Conservation (phyloP, 352 stramenopile species). For the Phytopythium litorale region DNA sequence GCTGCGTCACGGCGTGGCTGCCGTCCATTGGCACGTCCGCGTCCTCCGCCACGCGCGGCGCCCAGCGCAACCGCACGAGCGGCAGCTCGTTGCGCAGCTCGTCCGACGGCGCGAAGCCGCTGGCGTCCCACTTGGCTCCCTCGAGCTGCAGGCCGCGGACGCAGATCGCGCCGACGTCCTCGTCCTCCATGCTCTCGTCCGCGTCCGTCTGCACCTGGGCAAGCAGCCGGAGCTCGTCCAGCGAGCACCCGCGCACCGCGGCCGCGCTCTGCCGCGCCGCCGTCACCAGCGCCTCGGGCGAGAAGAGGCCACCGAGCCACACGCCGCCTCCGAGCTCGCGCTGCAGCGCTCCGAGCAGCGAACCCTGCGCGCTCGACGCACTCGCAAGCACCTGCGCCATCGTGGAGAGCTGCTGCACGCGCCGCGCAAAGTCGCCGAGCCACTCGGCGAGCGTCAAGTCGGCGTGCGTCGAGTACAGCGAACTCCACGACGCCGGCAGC, state of each 20-base stretch:
- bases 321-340: slow-evolving; percentile 41
- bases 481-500: slow-evolving; percentile 53
- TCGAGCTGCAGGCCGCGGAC: slow-evolving; percentile 81
- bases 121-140: slow-evolving; percentile 67
- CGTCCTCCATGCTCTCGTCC: slow-evolving; percentile 13
- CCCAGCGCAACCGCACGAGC: slow-evolving; percentile 74
- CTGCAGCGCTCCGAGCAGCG: slow-evolving; percentile 6
- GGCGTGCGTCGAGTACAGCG: slow-evolving; percentile 50
- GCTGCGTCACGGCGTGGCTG: slow-evolving; percentile 14
- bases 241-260: slow-evolving; percentile 65
- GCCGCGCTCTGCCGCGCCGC: slow-evolving; percentile 89
- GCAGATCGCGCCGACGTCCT: slow-evolving; percentile 43
- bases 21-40: slow-evolving; percentile 13
- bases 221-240: slow-evolving; percentile 86
- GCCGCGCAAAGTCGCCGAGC: slow-evolving; percentile 79
- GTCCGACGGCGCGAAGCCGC: slow-evolving; percentile 70
- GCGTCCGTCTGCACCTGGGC: slow-evolving; percentile 45
- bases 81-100: slow-evolving; percentile 70
- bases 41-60: slow-evolving; percentile 12
- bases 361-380: slow-evolving; percentile 3
- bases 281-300: slow-evolving; percentile 91
- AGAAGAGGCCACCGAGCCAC: slow-evolving; percentile 93
- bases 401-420: slow-evolving; percentile 58
- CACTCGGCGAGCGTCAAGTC: slow-evolving; percentile 75
- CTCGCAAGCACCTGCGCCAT: slow-evolving; percentile 38